A percentile compares a stretch with the other conserved stretches of the same genome.
phyloP scores from a whole-genome alignment of 192 early-diverging fungal genomes.

The Physocladia obscura region DNA sequence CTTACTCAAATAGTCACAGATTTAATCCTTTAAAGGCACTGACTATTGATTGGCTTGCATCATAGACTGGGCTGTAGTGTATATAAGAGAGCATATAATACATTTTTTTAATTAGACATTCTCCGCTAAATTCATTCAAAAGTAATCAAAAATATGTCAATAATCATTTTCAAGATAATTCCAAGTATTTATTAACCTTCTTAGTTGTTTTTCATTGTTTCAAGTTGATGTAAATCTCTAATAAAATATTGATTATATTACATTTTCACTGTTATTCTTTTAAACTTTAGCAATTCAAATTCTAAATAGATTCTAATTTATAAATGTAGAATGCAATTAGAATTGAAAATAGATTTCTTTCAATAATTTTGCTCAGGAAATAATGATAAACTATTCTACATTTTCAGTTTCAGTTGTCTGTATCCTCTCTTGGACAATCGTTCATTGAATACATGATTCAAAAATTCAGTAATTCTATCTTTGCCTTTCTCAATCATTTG shows the following conservation, averaged over 20 bases:
- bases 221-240: background rate
- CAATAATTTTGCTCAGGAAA: background rate
- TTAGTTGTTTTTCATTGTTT: background rate
- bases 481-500: no score
- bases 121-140: background rate
- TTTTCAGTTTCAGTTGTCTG: no score
- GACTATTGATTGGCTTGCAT: no score
- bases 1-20: no score
- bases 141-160: background rate
- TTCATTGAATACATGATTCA: no score
- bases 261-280: no score
- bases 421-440: no score
- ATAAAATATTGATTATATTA: background rate
- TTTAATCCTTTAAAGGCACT: no score
- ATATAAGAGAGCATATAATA: background rate
- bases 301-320: background rate
- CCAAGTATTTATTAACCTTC: background rate
- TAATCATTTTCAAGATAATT: background rate
- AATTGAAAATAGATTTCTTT: background rate
- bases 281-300: no score
- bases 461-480: no score
- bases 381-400: no score
- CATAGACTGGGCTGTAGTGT: no score
- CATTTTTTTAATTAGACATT: background rate
- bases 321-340: background rate